Base-by-base conservation (phyloP, 164 flowering plant species). In the Macadamia tetraphylla region DNA sequence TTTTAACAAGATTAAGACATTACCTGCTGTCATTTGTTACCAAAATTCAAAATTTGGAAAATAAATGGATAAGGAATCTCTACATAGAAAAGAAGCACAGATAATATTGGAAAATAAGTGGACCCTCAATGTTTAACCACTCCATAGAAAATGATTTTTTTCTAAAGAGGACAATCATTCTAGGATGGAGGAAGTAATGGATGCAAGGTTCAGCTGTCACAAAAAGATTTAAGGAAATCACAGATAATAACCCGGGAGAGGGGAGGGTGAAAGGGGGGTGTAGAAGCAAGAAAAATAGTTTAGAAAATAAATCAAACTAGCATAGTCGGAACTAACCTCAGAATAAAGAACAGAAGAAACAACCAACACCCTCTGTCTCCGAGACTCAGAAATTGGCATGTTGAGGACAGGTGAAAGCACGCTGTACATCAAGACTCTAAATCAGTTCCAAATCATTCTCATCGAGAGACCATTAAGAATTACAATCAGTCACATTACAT, bases 291-390 rank as follows among this genome's bases (percentile, higher is more conserved):
- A 14, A n/a, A 57, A 17, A n/a, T 42, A 57, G 6, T 15, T 66
- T 10, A 63, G 59, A 3, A 29, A 65, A 56, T 29, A 52, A 65
- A 30, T 17, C 29, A 6, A 9, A 60, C 10, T 57, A 12, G 8
- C 15, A 14, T 14, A 14, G 9, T 67, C 17, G 1, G 15, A 67
- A 81, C 87, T 78, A 70, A 95, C 99, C 98, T 95, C 99, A 66
- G 99, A 87, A 78, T 87, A 95, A 29, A 95, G 91, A 73, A 95
- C 85, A 76, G 89, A 95, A 43, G 92, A 89, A 29, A 98, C 94
- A 75, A 91, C 99, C 88, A 95, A 72, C 70, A 95, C 99, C 75
- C 99, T 87, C 81, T 92, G 99, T 76, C 98, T 86, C 83, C 86
- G 92, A 55, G 98, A 87, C 81, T 95, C 99, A 30, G 98, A 84